Evolutionary conservation across 2,329 filamentous ascomycete genomes (phyloP).

Genomic region (Colletotrichum sp.): DNA sequence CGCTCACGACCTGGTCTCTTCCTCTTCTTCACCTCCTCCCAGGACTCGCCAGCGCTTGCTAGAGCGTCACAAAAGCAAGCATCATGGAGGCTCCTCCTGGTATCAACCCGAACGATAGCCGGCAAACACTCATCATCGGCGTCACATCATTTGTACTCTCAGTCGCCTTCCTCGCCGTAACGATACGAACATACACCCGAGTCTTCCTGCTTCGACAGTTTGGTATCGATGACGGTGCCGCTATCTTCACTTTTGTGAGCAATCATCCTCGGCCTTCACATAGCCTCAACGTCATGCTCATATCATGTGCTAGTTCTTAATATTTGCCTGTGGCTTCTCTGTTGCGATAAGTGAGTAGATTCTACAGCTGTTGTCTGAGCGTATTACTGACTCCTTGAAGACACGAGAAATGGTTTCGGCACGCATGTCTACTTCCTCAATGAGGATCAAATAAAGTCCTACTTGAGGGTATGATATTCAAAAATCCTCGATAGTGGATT

Average conservation of each 20-base stretch:
- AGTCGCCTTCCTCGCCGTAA: slow-evolving; percentile 6
- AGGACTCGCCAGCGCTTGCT: background rate
- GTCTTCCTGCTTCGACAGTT: slow-evolving; percentile 27
- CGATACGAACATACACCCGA: slow-evolving; percentile 25
- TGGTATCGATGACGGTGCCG: slow-evolving; percentile 29
- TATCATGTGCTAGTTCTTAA: background rate
- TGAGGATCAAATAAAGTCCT: background rate
- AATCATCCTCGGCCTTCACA: background rate
- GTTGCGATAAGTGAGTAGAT: slow-evolving; percentile 8
- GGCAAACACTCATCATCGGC: background rate
- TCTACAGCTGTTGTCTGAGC: background rate
- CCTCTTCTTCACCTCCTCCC: background rate
- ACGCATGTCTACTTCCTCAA: slow-evolving; percentile 16
- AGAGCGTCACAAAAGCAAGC: background rate
- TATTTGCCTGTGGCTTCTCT: slow-evolving; percentile 2
- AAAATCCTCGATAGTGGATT: too few species aligned
- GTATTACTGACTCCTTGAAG: background rate
- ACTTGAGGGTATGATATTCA: background rate
- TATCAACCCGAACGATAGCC: background rate
- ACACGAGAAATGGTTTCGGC: slow-evolving; percentile 22
- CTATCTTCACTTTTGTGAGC: slow-evolving; percentile 28
- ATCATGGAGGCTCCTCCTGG: slow-evolving; percentile 17
- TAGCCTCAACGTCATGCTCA: background rate
- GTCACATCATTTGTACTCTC: background rate
- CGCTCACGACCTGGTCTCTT: background rate